Conservation (phyloP, 192 early-diverging fungal genomes). For the Backusella mclennaniae region DNA sequence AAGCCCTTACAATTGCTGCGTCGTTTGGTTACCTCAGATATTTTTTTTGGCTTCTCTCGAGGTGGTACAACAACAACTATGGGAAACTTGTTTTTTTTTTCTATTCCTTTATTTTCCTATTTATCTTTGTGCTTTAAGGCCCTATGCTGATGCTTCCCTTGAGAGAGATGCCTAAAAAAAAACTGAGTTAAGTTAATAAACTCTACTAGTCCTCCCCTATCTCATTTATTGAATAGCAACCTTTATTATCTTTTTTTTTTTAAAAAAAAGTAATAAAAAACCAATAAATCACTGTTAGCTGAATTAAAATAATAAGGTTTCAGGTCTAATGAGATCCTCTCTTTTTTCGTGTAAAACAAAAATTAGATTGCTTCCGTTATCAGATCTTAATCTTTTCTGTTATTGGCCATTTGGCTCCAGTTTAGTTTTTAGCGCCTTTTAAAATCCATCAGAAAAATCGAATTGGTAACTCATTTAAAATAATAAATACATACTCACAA, state of each 20-base stretch:
- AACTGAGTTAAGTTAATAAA: not conserved
- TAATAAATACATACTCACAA: too few species aligned
- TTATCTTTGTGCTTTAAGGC: not conserved
- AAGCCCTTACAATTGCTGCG: not conserved
- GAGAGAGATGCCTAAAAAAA: not conserved
- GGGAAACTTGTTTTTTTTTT: not conserved
- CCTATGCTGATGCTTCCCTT: not conserved
- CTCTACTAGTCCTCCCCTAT: not conserved
- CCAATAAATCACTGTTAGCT: not conserved
- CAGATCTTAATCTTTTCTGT: not conserved
- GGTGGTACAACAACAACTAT: not conserved
- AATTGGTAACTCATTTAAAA: too few species aligned
- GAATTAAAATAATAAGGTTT: not conserved
- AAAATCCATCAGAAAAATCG: not conserved
- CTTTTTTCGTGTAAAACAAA: not conserved
- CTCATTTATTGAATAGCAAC: not conserved
- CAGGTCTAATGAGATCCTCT: not conserved
- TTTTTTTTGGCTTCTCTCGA: not conserved
- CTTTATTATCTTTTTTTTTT: not conserved
- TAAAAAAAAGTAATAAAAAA: not conserved
- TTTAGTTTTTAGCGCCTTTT: not conserved
- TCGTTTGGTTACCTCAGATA: not conserved
- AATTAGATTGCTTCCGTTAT: not conserved
- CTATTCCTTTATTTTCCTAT: not conserved
- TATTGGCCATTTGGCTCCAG: not conserved